Base-by-base conservation (phyloP, 1,139 yeast genomes). In the Saccharomyces hybrid region DNA sequence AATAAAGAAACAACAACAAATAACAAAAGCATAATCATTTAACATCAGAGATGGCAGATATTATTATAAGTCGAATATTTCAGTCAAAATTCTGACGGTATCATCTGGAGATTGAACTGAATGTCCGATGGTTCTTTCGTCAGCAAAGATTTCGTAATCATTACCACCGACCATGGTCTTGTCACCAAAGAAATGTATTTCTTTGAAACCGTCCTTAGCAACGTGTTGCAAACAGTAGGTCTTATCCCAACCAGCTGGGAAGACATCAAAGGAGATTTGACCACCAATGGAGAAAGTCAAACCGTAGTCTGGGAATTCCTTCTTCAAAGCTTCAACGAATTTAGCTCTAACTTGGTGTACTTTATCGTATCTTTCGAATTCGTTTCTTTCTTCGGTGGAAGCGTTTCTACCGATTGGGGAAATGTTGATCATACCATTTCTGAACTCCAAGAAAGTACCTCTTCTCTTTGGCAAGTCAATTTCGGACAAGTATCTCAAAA, bases 191-290 rank as follows among this genome's bases (percentile, higher is more conserved):
- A 95, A 95, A 79, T 93, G 98, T 67, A 93, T 89, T 64, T 82
- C 79, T 70, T 84, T 79, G 77, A 91, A 95, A 60, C 85, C 83
- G 75, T 91, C 97, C 59, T 78, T 75, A 66, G 76, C 90, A 66
- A 93, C 91, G 76, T 91, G 99, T 74, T 85, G 90, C 71, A 95
- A 83, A 75, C 96, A 88, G 78, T 91, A 95, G 59, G 99, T 95
- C 83, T 95, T 93, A 75, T 93, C 99, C 99, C 99, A 93, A 69
- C 99, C 99, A 61, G 96, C 88, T 76, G 99, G 99, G 91, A 93
- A 93, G 62, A 93, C 99, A 69, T 93, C 99, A 69, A 93, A 93
- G 50, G 99, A 93, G 73, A 93, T 93, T 80, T 93, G 98, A 64
- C 99, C 99, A 73, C 98, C 99, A 64, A 93, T 93, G 56, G 99